A percentile compares a stretch with the other conserved stretches of the same genome.
These are phyloP conservation scores for Verticillium tricorpus DNA, from an alignment of 2,329 filamentous ascomycete genomes.

Conservation along the genomic window DNA sequence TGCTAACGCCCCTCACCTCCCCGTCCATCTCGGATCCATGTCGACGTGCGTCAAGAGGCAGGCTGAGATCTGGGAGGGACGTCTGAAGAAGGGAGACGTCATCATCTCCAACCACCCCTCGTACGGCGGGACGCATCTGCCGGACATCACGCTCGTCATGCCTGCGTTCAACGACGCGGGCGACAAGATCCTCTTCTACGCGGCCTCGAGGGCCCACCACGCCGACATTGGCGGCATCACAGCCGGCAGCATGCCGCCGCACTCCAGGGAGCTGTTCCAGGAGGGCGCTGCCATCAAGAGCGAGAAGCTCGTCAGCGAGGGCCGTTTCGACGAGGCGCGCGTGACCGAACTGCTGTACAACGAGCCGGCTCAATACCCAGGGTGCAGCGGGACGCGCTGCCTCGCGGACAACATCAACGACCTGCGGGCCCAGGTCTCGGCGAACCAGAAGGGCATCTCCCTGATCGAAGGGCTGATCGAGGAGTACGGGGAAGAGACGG, in stretches of 20 bases:
- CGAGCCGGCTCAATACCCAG: slow-evolving; percentile 69
- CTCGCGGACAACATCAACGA: slow-evolving; percentile 80
- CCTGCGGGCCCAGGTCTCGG: slow-evolving; percentile 76
- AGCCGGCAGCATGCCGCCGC: slow-evolving; percentile 76
- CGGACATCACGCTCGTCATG: slow-evolving; percentile 77
- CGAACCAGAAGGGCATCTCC: slow-evolving; percentile 82
- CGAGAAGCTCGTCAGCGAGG: slow-evolving; percentile 69
- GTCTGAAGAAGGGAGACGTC: slow-evolving; percentile 73
- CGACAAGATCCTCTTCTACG: slow-evolving; percentile 74
- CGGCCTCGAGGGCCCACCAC: slow-evolving; percentile 75
- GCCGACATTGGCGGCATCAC: slow-evolving; percentile 82
- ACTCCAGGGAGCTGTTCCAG: slow-evolving; percentile 60
- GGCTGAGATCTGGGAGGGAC: slow-evolving; percentile 73
- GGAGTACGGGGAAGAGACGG: slow-evolving; percentile 73
- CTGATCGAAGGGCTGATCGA: slow-evolving; percentile 70
- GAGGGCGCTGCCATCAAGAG: slow-evolving; percentile 61
- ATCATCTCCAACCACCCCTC: slow-evolving; percentile 81
- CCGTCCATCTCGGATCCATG: slow-evolving; percentile 79
- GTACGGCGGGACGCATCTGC: slow-evolving; percentile 77
- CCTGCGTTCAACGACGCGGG: slow-evolving; percentile 65
- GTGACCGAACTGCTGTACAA: slow-evolving; percentile 68
- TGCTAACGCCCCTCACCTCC: slow-evolving; percentile 74
- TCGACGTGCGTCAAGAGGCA: slow-evolving; percentile 75
- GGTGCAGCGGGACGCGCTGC: slow-evolving; percentile 74
- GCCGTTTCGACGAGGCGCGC: slow-evolving; percentile 72